Evolutionary conservation across 208 protist species (phyloP).

Genomic region (Acanthamoeba rhysodes): DNA sequence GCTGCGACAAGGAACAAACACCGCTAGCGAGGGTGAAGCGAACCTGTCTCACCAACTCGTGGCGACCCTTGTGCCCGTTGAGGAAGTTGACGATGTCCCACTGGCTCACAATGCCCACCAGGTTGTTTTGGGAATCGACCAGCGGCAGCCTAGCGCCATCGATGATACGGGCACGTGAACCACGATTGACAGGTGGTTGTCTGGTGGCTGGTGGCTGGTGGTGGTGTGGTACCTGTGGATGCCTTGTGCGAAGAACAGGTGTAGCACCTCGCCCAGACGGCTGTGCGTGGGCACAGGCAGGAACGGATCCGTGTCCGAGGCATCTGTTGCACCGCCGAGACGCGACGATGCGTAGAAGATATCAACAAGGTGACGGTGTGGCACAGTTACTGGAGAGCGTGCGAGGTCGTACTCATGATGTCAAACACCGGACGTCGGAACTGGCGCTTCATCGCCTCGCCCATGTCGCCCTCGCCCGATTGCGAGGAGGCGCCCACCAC

Average conservation of each 20-base stretch:
- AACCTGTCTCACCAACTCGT: not conserved
- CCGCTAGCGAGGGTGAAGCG: not conserved
- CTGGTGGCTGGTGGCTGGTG: not conserved
- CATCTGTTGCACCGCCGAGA: not conserved
- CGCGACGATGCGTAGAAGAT: not conserved
- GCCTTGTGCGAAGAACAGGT: conserved; percentile 22
- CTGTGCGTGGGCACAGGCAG: conserved; percentile 33
- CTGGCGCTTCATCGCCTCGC: not conserved
- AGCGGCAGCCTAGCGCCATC: not conserved
- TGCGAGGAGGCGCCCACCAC: not conserved
- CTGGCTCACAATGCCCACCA: conserved; percentile 46
- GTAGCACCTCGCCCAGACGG: not conserved
- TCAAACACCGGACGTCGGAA: conserved; percentile 5
- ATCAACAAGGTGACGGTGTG: too few species aligned
- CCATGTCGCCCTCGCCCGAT: not conserved
- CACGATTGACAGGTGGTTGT: too few species aligned
- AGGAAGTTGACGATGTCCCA: conserved; percentile 48
- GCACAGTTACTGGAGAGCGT: not conserved
- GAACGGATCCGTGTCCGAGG: conserved; percentile 11
- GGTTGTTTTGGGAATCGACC: conserved; percentile 3
- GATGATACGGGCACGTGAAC: too few species aligned
- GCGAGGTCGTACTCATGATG: not conserved
- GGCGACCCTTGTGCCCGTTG: not conserved
- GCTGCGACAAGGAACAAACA: too few species aligned
- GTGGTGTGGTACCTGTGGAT: not conserved